Evolutionary conservation across 1,284 basidiomycete species (phyloP), one percentile per base, ranked within the genome.

Genomic region (Fistulina hepatica): DNA sequence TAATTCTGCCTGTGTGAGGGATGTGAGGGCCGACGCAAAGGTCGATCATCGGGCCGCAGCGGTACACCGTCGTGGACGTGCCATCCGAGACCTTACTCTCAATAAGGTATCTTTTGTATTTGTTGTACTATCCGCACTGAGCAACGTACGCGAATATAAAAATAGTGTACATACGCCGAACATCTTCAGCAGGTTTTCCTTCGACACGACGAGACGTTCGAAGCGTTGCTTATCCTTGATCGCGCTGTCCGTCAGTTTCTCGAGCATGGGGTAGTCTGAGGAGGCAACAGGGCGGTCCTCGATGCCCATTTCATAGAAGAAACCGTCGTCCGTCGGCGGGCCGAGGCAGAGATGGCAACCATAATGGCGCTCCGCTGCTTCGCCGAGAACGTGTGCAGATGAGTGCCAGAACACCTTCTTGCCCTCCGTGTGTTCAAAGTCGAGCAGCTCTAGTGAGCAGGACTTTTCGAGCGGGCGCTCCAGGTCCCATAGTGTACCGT

Each of bases 341-440:
- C 95, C 95, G 50, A 97, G 81, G 56, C 94, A 97, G 13, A 99
- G 71, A 64, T 97, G 92, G 60, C 93, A 97, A 30, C 94, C 94
- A 58, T 97, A 97, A 60, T 95, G 91, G 43, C 88, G 76, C 60
- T 99, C 95, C 31, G 91, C 81, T 32, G 95, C 88, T 64, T 99
- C 95, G 37, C 95, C 95, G n/a, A 99, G 73, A 40, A 98, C 92
- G 63, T 98, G 95, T 0, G 95, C 95, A 9, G 93, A 97, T 17
- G 94, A 97, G 58, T 98, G 95, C 95, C 95, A 99, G 68, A 98
- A 99, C 23, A 98, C 95, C 51, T 81, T 82, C 59, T 94, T 90
- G 40, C 90, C 94, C 71, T 97, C 92, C 7, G 86, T 82, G 47
- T 93, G 78, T 37, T 97, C 91, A 54, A 98, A 99, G 62, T 97